Base-by-base conservation (phyloP, 371 early-diverging fungal genomes). In the Mortierella sp. region DNA sequence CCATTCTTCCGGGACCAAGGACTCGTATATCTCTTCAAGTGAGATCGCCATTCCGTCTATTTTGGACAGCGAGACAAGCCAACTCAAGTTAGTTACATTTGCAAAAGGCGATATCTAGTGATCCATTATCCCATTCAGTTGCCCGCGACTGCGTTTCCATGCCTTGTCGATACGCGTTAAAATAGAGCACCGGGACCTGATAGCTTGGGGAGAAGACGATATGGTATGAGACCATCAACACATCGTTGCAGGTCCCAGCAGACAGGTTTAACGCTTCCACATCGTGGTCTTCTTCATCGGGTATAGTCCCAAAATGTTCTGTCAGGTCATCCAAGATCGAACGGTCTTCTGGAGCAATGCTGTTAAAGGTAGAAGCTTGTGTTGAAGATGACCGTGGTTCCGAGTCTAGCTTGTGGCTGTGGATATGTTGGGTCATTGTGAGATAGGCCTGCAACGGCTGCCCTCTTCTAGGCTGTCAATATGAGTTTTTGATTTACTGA, bases 141-240 rank as follows among this genome's bases (percentile, higher is more conserved):
- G n/a, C n/a, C n/a, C n/a, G n/a, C 21, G 8, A 23, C 9, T 6
- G 4, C 27, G 1, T 31, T 52, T 17, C 19, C 54, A 50, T 70
- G 85, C 89, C 82, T 60, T 80, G 56, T 30, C 65, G 68, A 60
- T 78, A 86, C 1, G 84, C 84, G 56, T 79, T 83, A 32, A 93
- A 83, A 64, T 92, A 92, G 44, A 93, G 81, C 0, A 90, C 89
- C 6, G 93, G 93, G 6, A 89, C 90, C 50, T 85, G 86, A 64
- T 91, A 93, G 21, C 81, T 83, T 6, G 86, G 64, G 4, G 91
- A 92, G 66, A 90, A 92, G 3, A 89, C 82, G 12, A 89, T 80
- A 59, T 92, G 93, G 52, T 92, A 89, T 21, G 87, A 86, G 0
- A 88, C 53, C 11, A 79, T 81, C 23, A 83, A 42, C 17, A 57